A percentile compares a stretch with the other conserved stretches of the same genome.
phyloP scores from a whole-genome alignment of 2,329 filamentous ascomycete genomes.

The Monilinia polystroma region DNA sequence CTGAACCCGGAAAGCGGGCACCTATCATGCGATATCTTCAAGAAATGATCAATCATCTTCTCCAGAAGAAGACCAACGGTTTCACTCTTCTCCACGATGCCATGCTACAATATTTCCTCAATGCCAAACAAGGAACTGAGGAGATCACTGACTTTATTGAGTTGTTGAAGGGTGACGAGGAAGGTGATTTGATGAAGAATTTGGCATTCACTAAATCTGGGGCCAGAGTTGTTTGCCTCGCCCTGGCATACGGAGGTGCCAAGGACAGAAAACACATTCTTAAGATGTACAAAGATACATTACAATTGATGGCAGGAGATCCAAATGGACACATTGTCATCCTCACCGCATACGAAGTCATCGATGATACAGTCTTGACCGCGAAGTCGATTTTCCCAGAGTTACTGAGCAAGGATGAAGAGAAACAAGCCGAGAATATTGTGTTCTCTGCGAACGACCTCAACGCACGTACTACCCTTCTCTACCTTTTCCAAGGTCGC shows the following conservation, averaged over 20 bases:
- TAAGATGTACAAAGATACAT: conserved; percentile 85
- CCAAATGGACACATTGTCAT: conserved; percentile 76
- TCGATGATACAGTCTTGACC: conserved; percentile 90
- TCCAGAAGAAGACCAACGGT: conserved; percentile 94
- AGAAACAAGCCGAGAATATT: conserved; percentile 62
- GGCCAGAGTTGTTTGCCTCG: conserved; percentile 74
- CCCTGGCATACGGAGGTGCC: conserved; percentile 79
- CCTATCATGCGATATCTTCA: conserved; percentile 83
- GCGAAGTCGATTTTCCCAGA: conserved; percentile 85
- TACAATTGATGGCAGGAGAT: conserved; percentile 82
- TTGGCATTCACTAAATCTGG: conserved; percentile 93
- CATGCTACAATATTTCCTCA: conserved; percentile 94
- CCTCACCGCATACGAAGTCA: conserved; percentile 81
- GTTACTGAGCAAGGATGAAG: conserved; percentile 70
- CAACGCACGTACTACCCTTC: conserved; percentile 64
- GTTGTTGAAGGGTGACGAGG: conserved; percentile 86
- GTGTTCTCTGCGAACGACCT: conserved; percentile 64
- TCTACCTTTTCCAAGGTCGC: conserved; percentile 78
- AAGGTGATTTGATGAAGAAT: conserved; percentile 88
- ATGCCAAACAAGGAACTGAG: conserved; percentile 70
- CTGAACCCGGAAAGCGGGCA: conserved; percentile 79
- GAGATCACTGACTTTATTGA: conserved; percentile 88
- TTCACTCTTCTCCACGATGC: conserved; percentile 98
- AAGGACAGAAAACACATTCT: conserved; percentile 92
- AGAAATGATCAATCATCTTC: conserved; percentile 84